Percentiles rank a stretch among this genome's conserved stretches.
Evolutionary conservation across 768 basidiomycete species (phyloP).

Genomic region (Lyophyllum shimeji): DNA sequence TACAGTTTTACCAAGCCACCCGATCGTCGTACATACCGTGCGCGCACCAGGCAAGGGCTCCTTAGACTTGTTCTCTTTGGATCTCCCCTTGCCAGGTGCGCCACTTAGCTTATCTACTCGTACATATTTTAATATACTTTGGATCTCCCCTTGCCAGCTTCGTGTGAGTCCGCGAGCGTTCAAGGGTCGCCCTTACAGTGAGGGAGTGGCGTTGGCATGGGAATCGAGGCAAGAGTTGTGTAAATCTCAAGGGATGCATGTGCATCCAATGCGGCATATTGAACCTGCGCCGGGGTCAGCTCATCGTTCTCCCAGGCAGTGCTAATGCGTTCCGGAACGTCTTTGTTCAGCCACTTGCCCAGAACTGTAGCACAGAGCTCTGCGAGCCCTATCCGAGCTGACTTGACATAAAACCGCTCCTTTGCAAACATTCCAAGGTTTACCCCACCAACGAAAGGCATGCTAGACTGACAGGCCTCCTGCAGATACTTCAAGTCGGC

Average conservation of each 20-base stretch:
- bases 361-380: constrained; percentile 30
- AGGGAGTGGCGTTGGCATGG: too few species aligned
- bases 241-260: constrained; percentile 18
- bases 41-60: too few species aligned
- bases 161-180: too few species aligned
- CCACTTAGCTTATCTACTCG: too few species aligned
- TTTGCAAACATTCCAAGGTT: constrained; percentile 30
- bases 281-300: constrained; percentile 15
- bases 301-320: constrained; percentile 16
- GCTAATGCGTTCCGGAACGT: constrained; percentile 19
- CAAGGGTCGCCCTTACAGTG: too few species aligned
- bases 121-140: too few species aligned
- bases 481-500: constrained; percentile 2
- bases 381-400: constrained; percentile 23
- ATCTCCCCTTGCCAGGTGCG: too few species aligned
- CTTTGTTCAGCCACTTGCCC: constrained; percentile 17
- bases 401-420: constrained; percentile 15
- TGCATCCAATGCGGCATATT: constrained; percentile 21
- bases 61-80: too few species aligned
- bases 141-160: too few species aligned
- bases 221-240: too few species aligned
- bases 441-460: constrained; percentile 23
- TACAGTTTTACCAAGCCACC: too few species aligned
- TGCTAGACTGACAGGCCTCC: not conserved
- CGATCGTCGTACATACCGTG: too few species aligned